Conservation (phyloP, 108 stramenopile genomes). For the Skeletonema grethae region DNA sequence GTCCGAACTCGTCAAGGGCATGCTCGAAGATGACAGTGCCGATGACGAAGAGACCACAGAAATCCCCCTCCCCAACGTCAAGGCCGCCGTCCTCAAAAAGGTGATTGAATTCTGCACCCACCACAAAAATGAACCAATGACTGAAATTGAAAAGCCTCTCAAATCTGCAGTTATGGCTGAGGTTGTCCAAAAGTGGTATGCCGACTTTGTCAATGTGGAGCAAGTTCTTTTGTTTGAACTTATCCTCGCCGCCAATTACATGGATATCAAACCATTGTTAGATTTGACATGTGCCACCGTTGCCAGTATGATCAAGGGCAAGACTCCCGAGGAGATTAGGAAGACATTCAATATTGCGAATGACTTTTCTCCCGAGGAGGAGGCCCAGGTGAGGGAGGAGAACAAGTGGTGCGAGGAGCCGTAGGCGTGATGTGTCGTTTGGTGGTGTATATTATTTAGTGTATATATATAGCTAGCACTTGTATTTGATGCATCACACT, state of each 20-base stretch:
- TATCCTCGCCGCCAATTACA: conserved; percentile 98
- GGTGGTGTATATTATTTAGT: no score
- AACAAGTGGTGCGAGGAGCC: conserved; percentile 99
- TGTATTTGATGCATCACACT: no score
- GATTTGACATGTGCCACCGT: conserved; percentile 99
- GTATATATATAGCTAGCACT: no score
- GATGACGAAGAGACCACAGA: conserved; percentile 91
- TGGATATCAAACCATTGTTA: conserved; percentile 96
- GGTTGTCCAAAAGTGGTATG: conserved; percentile 99
- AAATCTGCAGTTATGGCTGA: conserved; percentile 95
- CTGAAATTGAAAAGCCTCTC: conserved; percentile 99
- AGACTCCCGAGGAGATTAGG: conserved; percentile 98
- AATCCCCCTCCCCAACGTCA: conserved; percentile 99
- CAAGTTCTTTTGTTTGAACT: conserved; percentile 99
- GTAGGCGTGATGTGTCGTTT: conserved; percentile 39
- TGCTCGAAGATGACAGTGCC: conserved; percentile 89
- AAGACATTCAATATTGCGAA: conserved; percentile 98
- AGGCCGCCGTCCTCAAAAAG: conserved; percentile 92
- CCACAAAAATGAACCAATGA: conserved; percentile 94
- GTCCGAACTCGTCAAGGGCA: conserved; percentile 98
- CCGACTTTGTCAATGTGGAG: conserved; percentile 97
- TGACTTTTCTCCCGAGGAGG: conserved; percentile 99
- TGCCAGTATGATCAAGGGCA: conserved; percentile 98
- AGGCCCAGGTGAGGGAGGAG: conserved; percentile 99
- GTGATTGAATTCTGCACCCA: conserved; percentile 99